Conservation (phyloP, 2,329 filamentous ascomycete species). For the Aspergillaceae sp. region DNA sequence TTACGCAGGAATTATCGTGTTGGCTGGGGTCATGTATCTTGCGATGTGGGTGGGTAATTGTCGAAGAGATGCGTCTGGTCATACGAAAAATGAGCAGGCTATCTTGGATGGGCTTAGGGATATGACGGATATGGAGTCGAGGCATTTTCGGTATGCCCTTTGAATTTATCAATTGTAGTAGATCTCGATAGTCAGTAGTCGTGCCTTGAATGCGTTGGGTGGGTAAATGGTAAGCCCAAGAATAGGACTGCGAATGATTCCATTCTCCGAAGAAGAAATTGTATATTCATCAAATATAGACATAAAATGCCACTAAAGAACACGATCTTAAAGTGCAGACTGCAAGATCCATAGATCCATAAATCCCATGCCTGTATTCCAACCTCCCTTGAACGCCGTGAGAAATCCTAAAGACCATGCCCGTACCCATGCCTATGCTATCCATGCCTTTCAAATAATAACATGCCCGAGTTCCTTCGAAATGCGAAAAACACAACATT, state of each 20-base stretch:
- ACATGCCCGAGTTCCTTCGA: conserved; percentile 2
- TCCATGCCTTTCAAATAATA: no score
- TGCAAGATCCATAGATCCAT: no score
- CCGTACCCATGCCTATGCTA: neutral
- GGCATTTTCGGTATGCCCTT: conserved; percentile 28
- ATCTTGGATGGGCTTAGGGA: conserved; percentile 29
- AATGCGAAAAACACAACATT: conserved; percentile 10
- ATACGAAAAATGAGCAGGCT: conserved; percentile 4
- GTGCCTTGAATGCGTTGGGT: no score
- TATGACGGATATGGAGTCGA: conserved; percentile 29
- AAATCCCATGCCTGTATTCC: no score
- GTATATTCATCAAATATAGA: no score
- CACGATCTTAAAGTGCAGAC: no score
- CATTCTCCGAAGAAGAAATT: no score
- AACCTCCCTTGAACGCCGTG: no score
- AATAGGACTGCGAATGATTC: no score
- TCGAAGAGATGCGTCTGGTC: conserved; percentile 10
- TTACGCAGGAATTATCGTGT: conserved; percentile 36
- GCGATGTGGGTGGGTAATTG: conserved; percentile 19
- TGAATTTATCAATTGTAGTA: conserved; percentile 4
- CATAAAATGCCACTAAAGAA: no score
- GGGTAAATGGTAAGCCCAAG: no score
- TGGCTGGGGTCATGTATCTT: conserved; percentile 19
- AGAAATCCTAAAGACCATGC: neutral
- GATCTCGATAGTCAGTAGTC: neutral